Conservation (phyloP, 768 basidiomycete species). For the Auriculariales sp. region DNA sequence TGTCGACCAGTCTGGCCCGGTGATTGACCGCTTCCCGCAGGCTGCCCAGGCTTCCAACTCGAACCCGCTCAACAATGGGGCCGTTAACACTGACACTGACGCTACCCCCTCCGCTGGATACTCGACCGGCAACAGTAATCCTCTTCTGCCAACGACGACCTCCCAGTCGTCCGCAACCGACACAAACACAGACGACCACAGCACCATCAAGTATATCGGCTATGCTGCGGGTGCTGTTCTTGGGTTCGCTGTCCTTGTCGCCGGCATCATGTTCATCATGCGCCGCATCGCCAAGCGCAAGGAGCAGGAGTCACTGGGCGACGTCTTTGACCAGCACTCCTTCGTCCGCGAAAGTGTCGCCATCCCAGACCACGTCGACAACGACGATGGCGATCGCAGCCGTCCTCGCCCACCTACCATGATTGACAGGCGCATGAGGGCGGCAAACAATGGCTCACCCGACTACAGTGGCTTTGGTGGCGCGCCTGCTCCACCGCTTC, state of each 20-base stretch:
- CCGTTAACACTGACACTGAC: too few relatives aligned
- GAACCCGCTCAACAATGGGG: too few relatives aligned
- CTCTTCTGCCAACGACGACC: too few relatives aligned
- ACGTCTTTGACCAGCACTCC: slow-evolving; percentile 34
- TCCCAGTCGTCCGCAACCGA: not conserved
- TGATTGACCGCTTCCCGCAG: too few relatives aligned
- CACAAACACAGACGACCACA: not conserved
- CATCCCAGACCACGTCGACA: slow-evolving; percentile 35
- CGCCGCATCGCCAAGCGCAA: slow-evolving; percentile 12
- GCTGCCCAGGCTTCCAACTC: too few relatives aligned
- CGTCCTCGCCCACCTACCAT: slow-evolving; percentile 49
- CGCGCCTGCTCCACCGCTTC: too few relatives aligned
- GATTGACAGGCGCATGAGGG: slow-evolving; percentile 31
- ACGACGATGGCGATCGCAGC: slow-evolving; percentile 21
- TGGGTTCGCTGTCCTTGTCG: slow-evolving; percentile 18
- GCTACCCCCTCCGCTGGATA: too few relatives aligned
- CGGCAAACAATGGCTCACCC: slow-evolving; percentile 6
- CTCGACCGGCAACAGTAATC: too few relatives aligned
- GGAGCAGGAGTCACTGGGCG: slow-evolving; percentile 9
- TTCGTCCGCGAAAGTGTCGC: slow-evolving; percentile 55
- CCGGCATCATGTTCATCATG: slow-evolving; percentile 20
- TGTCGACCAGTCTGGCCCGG: too few relatives aligned
- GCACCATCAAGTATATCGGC: slow-evolving; percentile 10
- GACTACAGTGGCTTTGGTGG: slow-evolving; percentile 6
- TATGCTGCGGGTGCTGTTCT: slow-evolving; percentile 21